A percentile compares a stretch with the other conserved stretches of the same genome.
Conservation (phyloP, 169 alveolate genomes). For the Cryptosporidium parvum region DNA sequence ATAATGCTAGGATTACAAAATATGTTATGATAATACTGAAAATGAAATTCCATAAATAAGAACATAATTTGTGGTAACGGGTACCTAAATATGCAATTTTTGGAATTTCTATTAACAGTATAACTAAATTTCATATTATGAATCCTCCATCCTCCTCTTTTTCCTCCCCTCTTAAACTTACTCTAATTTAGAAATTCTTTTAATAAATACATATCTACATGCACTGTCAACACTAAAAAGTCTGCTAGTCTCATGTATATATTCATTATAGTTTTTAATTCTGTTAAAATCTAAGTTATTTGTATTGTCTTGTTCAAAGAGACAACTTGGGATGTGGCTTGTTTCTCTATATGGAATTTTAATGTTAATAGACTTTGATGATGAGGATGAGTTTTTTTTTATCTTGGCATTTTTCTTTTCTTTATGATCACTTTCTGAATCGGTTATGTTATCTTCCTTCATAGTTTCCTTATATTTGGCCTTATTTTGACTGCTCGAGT, state of each 20-base stretch:
- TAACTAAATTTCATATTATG: background rate
- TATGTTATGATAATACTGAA: background rate
- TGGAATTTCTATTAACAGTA: background rate
- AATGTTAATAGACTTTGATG: background rate
- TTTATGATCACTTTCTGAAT: background rate
- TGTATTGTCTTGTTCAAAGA: constrained; percentile 1
- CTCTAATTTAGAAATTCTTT: constrained; percentile 40
- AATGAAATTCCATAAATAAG: too few relatives aligned
- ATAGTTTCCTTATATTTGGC: background rate
- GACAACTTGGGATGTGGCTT: constrained; percentile 36
- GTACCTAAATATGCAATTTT: background rate
- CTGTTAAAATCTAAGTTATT: background rate
- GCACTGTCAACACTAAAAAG: constrained; percentile 57
- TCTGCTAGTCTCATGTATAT: constrained; percentile 56
- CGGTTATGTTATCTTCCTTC: background rate
- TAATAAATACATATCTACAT: constrained; percentile 21
- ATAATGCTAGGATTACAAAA: background rate
- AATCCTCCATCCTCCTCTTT: background rate
- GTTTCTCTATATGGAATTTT: constrained; percentile 55
- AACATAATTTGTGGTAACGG: background rate
- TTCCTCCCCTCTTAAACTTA: constrained; percentile 4
- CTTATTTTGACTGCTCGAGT: background rate
- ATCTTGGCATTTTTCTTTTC: background rate
- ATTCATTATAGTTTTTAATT: constrained; percentile 10
- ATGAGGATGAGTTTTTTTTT: background rate